Base-by-base conservation (phyloP, 1,284 basidiomycete species). In the Cronartium ribicola region DNA sequence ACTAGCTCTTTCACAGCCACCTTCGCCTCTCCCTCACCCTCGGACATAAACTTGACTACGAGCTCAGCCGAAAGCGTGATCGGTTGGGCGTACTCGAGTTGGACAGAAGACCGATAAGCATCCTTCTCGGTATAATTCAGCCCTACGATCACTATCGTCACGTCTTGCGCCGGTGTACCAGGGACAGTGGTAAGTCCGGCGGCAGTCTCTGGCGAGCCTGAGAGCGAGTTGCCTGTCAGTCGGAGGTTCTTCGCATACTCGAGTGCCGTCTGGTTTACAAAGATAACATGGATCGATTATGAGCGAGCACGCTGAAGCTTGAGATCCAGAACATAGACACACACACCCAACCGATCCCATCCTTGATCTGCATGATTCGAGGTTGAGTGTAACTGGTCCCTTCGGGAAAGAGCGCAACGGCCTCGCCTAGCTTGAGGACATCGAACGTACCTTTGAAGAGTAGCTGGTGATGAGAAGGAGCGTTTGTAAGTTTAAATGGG, bases 391-490 rank as follows among this genome's bases (percentile, higher is more conserved):
- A 72, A 43, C 62, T 65, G 6, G 70, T 72, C 41, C 70, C 70
- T 43, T 72, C 70, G 3, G 70, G 70, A 66, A 72, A 72, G 10
- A 72, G 40, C 10, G 70, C 70, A 8, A 72, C 63, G n/a, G 61
- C 63, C 59, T 72, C 70, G n/a, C 70, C 70, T n/a, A 72, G 39
- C 66, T 72, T 72, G 11, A 72, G 62, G n/a, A 72, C 70, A 39
- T 72, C 70, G 41, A 72, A 72, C 5, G 70, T 72, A 14, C 70
- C 70, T 66, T 72, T 65, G 51, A 72, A 72, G n/a, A 72, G 36
- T 20, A 72, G 29, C 70, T 72, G 17, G 37, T 39, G 17, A 17
- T 55, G n/a, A 8, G 44, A 37, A 17, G 41, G 36, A 29, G 10
- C 37, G 7, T 17, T 14, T 51, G 8, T 10, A 55, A n/a, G 4